Conservation (phyloP, 345 rosid genomes). For the Gossypium turneri region DNA sequence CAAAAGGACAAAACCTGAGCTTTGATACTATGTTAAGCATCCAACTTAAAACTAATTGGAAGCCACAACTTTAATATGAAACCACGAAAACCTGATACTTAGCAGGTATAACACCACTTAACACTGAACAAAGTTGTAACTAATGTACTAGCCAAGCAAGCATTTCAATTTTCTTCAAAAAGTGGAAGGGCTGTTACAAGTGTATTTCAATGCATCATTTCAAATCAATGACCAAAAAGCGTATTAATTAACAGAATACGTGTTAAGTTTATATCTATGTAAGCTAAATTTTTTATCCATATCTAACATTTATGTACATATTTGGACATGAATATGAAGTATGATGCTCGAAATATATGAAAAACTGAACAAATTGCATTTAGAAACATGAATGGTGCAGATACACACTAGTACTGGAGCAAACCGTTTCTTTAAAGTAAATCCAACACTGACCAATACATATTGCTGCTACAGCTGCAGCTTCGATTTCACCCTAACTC, state of each 20-base stretch:
- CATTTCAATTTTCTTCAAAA: neutral
- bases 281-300: too few relatives aligned
- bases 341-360: neutral
- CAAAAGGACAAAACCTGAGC: too few relatives aligned
- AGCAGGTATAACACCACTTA: too few relatives aligned
- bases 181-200: neutral
- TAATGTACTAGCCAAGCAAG: neutral
- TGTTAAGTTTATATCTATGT: neutral
- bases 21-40: too few relatives aligned
- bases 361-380: neutral
- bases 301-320: too few relatives aligned
- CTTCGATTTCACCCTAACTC: neutral
- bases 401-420: neutral
- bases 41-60: too few relatives aligned
- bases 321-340: too few relatives aligned
- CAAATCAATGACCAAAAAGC: neutral
- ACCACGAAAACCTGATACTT: too few relatives aligned
- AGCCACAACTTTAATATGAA: too few relatives aligned
- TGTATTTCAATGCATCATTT: neutral
- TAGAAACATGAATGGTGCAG: neutral
- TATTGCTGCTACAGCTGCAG: neutral
- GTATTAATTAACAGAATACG: neutral
- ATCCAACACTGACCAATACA: neutral
- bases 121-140: neutral
- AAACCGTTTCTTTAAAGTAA: neutral